Base-by-base conservation (phyloP, 805 yeast genomes). In the Myxozyma geophila region DNA sequence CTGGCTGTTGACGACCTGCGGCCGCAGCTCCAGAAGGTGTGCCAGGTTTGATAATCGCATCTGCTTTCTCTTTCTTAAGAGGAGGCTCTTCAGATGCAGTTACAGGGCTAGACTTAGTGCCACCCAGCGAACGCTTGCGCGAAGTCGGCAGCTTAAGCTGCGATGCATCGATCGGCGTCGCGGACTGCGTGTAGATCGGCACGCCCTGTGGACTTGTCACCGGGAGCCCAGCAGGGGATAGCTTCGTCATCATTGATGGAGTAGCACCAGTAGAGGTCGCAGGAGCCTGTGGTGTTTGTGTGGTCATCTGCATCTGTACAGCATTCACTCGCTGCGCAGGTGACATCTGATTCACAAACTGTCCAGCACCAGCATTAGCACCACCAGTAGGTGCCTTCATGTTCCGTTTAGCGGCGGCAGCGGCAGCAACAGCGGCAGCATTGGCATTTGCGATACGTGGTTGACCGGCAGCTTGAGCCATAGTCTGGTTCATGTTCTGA, bases 131-230 rank as follows among this genome's bases (percentile, higher is more conserved):
- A 12, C 68, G 58, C 53, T 64, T 64, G 12, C 65, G 39, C 17
- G 35, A n/a, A 33, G 43, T 44, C 5, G 69, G 69, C 43, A 66
- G 36, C 44, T 66, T 66, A 15, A 66, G 50, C 49, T 66, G 69
- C 28, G 66, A 33, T 21, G 41, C 17, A 15, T 62, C 69, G 33
- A 66, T 37, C 47, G n/a, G 63, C 6, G 41, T 37, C 13, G 56
- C 36, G 17, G 49, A 46, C 36, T 51, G 60, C 15, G 67, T 66
- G 46, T 66, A 66, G 6, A 66, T 49, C 36, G 69, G 69, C 10
- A 66, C 65, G 8, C 67, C 69, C 37, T 64, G 68, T 13, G 69
- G 68, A 28, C 66, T 62, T 12, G 55, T 28, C 2, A 59, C 56
- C 7, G 54, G 47, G 7, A 51, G n/a, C 17, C 39, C 49, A 35